Percentiles rank a stretch among this genome's conserved stretches.
Conservation (phyloP, 495 filamentous ascomycete species). For the Parmelia sp. region DNA sequence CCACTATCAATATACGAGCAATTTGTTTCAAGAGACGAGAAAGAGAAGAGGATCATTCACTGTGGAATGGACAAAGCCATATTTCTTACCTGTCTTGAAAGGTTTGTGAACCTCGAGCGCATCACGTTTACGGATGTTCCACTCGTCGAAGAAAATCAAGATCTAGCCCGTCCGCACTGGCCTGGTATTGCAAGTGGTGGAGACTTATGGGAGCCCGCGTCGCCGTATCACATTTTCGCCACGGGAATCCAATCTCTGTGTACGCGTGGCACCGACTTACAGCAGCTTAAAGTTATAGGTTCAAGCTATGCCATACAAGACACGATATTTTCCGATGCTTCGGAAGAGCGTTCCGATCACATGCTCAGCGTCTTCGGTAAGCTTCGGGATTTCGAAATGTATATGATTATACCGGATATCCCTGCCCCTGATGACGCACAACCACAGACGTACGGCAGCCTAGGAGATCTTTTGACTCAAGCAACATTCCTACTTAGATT, state of each 20-base stretch:
- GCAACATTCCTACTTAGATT: background rate
- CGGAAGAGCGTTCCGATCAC: background rate
- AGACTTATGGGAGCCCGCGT: background rate
- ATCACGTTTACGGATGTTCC: conserved; percentile 1
- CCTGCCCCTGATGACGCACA: background rate
- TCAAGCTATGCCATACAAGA: background rate
- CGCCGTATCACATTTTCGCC: background rate
- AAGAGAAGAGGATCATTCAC: background rate
- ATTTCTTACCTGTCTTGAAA: background rate
- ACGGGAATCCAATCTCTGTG: background rate
- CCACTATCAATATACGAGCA: background rate
- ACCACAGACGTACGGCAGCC: background rate
- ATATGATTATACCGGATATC: background rate
- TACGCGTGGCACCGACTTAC: background rate
- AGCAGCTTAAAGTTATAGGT: background rate
- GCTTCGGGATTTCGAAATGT: background rate
- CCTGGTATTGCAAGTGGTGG: background rate
- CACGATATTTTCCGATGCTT: background rate
- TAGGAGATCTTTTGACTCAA: background rate
- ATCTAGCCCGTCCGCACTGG: background rate
- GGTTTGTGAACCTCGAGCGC: background rate
- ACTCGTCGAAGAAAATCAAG: background rate
- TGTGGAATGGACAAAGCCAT: background rate
- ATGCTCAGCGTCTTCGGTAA: background rate
- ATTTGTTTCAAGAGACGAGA: background rate